Base-by-base conservation (phyloP, 2,329 filamentous ascomycete genomes). In the Microsporum canis region DNA sequence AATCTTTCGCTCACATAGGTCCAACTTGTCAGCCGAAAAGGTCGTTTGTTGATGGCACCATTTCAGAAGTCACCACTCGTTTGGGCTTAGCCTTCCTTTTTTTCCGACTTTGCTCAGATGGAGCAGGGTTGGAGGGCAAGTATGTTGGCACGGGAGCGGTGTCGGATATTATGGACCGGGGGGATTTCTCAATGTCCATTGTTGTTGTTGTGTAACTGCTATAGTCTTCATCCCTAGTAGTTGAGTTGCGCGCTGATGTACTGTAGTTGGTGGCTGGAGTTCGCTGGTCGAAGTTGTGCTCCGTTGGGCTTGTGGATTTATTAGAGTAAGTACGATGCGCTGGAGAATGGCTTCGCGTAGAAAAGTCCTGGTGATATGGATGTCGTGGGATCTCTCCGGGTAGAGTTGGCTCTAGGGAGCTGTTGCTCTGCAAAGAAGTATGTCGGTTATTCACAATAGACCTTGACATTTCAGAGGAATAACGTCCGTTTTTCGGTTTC, bases 361-460 rank as follows among this genome's bases (percentile, higher is more conserved):
- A 36, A 14, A 59, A 27, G 31, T 33, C 55, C 10, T 65, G 59
- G 27, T 65, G 63, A 12, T 60, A 65, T 12, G 63, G 64, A 56
- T 65, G 64, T 38, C 61, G 61, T 23, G 64, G 64, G 17, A 65
- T 58, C 23, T 63, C 63, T 34, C 53, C 57, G 3, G 59, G 49
- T 5, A 34, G 43, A 29, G 41, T 45, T 3, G 64, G 62, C 3
- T 63, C 62, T 6, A 63, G 49, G 36, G 61, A 58, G 23, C 61
- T 59, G 12, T 39, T 43, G 29, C 57, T 59, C 10, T 59, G 39
- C 31, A 47, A 14, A 12, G 57, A 59, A 14, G 31, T 36, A 17
- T 59, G 57, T 6, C 57, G 23, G 3, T 49, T 59, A 14, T 59
- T 39, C 10, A 29, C 41, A 8, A 38, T 14, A 12, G 31, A 27